phyloP scores from a whole-genome alignment of 495 filamentous ascomycete genomes.

The Chlorociboria aeruginascens region DNA sequence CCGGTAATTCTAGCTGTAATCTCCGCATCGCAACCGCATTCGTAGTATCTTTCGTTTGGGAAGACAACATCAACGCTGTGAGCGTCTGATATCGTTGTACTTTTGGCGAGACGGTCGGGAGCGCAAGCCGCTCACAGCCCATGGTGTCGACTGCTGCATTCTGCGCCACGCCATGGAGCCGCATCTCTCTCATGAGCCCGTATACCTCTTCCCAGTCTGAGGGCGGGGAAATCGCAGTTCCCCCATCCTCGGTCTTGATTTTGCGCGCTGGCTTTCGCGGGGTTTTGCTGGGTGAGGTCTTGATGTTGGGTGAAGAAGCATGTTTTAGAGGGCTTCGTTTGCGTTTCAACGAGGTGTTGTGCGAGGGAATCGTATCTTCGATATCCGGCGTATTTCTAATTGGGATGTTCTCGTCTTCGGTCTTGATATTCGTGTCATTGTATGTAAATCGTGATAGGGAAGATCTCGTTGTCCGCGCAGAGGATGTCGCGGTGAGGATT shows the following conservation, averaged over 20 bases:
- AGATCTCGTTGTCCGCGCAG: slow-evolving; percentile 26
- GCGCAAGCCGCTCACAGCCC: slow-evolving; percentile 79
- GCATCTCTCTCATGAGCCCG: slow-evolving; percentile 64
- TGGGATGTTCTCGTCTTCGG: slow-evolving; percentile 21
- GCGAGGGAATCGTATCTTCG: slow-evolving; percentile 10
- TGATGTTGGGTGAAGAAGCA: slow-evolving; percentile 10
- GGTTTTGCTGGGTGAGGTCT: slow-evolving; percentile 40
- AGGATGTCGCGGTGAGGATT: slow-evolving; percentile 32
- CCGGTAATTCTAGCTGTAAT: slow-evolving; percentile 61
- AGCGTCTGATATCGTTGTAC: slow-evolving; percentile 84
- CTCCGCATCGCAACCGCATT: slow-evolving; percentile 75
- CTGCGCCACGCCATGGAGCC: slow-evolving; percentile 44
- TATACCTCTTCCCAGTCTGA: slow-evolving; percentile 82
- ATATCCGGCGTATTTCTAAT: slow-evolving; percentile 10
- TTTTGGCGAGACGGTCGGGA: slow-evolving; percentile 33
- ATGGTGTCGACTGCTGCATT: slow-evolving; percentile 91
- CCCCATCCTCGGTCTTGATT: slow-evolving; percentile 42
- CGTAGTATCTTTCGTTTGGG: slow-evolving; percentile 91
- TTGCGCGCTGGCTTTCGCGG: slow-evolving; percentile 53
- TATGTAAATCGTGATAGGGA: slow-evolving; percentile 33
- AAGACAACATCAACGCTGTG: slow-evolving; percentile 88
- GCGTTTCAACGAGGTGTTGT: slow-evolving; percentile 16
- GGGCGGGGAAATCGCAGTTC: slow-evolving; percentile 49
- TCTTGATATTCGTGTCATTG: slow-evolving; percentile 15
- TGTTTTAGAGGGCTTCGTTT: slow-evolving; percentile 19